phyloP scores from a whole-genome alignment of 73 alveolate species.

The Paramecium pentaurelia region DNA sequence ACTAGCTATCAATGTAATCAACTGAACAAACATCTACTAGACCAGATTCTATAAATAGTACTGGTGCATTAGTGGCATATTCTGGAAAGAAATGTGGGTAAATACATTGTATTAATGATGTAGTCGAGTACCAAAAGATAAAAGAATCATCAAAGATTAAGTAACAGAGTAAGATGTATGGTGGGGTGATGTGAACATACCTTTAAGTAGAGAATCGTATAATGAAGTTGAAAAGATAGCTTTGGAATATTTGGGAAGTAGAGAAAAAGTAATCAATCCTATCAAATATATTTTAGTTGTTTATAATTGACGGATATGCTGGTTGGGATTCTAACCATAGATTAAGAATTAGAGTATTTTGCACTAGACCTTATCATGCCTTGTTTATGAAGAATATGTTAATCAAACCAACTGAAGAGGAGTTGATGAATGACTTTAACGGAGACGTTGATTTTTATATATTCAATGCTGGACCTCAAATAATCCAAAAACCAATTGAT shows the following conservation, averaged over 20 bases:
- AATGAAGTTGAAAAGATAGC: constrained; percentile 69
- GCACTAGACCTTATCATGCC: constrained; percentile 92
- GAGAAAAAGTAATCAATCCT: constrained; percentile 58
- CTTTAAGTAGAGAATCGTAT: constrained; percentile 72
- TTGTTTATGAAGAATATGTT: constrained; percentile 95
- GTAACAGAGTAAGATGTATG: constrained; percentile 68
- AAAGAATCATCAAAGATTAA: constrained; percentile 74
- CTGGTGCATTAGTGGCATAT: constrained; percentile 70
- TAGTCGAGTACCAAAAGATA: constrained; percentile 81
- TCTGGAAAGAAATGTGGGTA: constrained; percentile 56
- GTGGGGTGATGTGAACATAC: constrained; percentile 87
- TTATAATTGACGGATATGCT: constrained; percentile 89
- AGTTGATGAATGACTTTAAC: constrained; percentile 28
- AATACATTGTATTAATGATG: constrained; percentile 33
- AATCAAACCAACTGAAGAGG: constrained; percentile 80
- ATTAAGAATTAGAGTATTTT: constrained; percentile 74
- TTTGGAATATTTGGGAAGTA: constrained; percentile 66
- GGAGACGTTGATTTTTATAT: constrained; percentile 72
- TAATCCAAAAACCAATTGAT: constrained; percentile 66
- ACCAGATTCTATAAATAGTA: background rate
- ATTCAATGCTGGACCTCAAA: constrained; percentile 90
- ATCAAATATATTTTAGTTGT: constrained; percentile 34
- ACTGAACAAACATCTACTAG: background rate
- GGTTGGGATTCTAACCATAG: constrained; percentile 94
- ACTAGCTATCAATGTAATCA: background rate